phyloP scores from a whole-genome alignment of 148 eudicot species.

The Rhododendron henanense region DNA sequence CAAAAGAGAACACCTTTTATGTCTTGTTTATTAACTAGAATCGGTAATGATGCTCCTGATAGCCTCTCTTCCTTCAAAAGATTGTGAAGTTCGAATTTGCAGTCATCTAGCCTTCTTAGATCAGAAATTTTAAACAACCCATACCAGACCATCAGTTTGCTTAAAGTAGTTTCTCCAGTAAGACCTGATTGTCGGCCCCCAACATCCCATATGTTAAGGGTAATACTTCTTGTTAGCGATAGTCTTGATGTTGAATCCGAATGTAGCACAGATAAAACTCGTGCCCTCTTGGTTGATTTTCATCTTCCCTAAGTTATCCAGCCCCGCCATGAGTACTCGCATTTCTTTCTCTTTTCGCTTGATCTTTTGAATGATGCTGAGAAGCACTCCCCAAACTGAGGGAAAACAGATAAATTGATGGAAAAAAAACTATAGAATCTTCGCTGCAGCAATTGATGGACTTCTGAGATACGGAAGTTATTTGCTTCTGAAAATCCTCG shows the following conservation, averaged over 20 bases:
- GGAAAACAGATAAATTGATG: not conserved
- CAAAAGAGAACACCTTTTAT: constrained; percentile 83
- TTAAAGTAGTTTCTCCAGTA: constrained; percentile 98
- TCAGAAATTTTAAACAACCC: constrained; percentile 96
- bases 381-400: constrained; percentile 20
- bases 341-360: constrained; percentile 92
- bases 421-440: not conserved
- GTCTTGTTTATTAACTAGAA: constrained; percentile 92
- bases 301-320: constrained; percentile 88
- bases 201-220: constrained; percentile 95
- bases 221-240: constrained; percentile 71
- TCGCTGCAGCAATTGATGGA: not conserved
- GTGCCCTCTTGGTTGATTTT: constrained; percentile 87
- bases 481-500: not conserved
- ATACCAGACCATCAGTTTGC: constrained; percentile 94
- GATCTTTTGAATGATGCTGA: constrained; percentile 85
- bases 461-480: not conserved
- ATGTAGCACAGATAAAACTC: constrained; percentile 74
- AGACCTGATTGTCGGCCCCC: constrained; percentile 91
- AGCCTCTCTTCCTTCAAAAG: constrained; percentile 96
- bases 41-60: constrained; percentile 75
- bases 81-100: constrained; percentile 71
- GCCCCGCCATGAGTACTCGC: constrained; percentile 92
- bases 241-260: constrained; percentile 92
- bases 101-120: constrained; percentile 78